Base-by-base conservation (phyloP, 2,329 filamentous ascomycete species). In the Cadophora sp. region DNA sequence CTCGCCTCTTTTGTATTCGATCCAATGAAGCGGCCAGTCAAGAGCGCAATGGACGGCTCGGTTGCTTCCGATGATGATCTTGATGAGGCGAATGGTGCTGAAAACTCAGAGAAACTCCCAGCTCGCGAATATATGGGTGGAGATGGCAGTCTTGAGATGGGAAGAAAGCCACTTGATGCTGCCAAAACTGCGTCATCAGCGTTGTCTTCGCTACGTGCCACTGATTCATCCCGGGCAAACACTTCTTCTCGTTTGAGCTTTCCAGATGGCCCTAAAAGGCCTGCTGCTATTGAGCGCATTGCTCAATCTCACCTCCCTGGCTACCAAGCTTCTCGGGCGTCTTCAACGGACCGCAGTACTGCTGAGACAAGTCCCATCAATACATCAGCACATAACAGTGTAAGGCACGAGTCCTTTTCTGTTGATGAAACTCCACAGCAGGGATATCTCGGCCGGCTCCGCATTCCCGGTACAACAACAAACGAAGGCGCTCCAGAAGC, bases 401-500 rank as follows among this genome's bases (percentile, higher is more conserved):
- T 89, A 14, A 83, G 84, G 56, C 87, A 89, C 70, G 84, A 85
- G 55, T 85, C 85, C 0, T 88, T 88, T 64, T 78, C 80, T 3
- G 81, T 82, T 61, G 82, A 84, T 16, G 80, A 76, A 30, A 66
- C 66, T 20, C 68, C 67, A 22, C 66, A 70, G 11, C 80, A 56
- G 76, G 82, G 73, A 78, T 79, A 59, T 82, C 83, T 1, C 81
- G 84, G 22, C 76, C 80, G 63, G 78, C 82, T 71, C 79, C 73
- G 83, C 59, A 88, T 88, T 59, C 84, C 86, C 0, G 86, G 85
- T 0, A 88, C 86, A 1, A 85, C 83, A 16, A 80, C 80, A 11
- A 84, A 84, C 64, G 86, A 88, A 72, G 85, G 85, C 2, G 84
- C 83, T 5, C 84, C 85, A 1, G 87, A 87, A 67, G 81, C 83